Conservation (phyloP, 805 yeast species). For the Pichia nakasei region DNA sequence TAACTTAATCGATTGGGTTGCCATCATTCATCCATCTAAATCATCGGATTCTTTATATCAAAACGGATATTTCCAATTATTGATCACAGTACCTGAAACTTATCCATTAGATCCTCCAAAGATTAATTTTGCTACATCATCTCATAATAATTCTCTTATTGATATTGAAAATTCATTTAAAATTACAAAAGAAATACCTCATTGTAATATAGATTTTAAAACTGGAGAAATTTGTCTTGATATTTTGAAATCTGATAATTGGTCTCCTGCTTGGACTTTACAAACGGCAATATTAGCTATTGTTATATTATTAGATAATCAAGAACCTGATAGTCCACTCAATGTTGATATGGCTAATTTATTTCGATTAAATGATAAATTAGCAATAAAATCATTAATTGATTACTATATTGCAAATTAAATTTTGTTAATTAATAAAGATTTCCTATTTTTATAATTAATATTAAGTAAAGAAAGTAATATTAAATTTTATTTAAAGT, state of each 20-base stretch:
- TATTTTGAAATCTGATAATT: slow-evolving; percentile 41
- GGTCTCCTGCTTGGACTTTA: slow-evolving; percentile 74
- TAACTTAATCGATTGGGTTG: slow-evolving; percentile 34
- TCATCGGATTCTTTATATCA: slow-evolving; percentile 38
- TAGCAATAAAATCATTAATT: slow-evolving; percentile 36
- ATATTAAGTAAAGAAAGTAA: no score
- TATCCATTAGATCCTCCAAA: slow-evolving; percentile 58
- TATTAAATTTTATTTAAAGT: no score
- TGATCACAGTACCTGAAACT: slow-evolving; percentile 33
- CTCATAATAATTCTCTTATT: neutral
- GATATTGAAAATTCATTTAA: neutral
- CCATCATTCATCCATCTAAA: slow-evolving; percentile 38
- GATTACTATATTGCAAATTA: slow-evolving; percentile 32
- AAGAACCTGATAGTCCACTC: slow-evolving; percentile 65
- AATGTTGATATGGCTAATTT: slow-evolving; percentile 63
- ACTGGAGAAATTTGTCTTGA: slow-evolving; percentile 69
- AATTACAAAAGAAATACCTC: slow-evolving; percentile 30
- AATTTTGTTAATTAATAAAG: no score
- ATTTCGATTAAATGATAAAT: slow-evolving; percentile 37
- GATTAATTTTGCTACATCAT: slow-evolving; percentile 31
- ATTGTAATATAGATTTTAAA: slow-evolving; percentile 39
- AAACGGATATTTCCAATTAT: slow-evolving; percentile 43
- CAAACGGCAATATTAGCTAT: slow-evolving; percentile 48
- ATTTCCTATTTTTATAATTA: no score
- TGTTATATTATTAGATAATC: slow-evolving; percentile 46